Evolutionary conservation across 2,329 filamentous ascomycete genomes (phyloP).

Genomic region (Aspergillus bombycis): DNA sequence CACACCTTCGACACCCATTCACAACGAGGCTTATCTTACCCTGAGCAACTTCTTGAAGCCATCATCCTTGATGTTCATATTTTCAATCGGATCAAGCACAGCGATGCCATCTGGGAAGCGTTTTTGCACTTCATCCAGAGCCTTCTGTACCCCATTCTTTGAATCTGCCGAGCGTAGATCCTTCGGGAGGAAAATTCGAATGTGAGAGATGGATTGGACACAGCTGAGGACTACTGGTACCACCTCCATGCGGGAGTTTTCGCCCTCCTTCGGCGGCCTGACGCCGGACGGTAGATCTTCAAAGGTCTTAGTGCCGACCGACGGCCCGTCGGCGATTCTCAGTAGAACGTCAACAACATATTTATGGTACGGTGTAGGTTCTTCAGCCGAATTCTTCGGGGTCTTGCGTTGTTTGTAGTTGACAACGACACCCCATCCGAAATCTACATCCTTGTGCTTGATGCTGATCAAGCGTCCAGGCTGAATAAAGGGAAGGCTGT

Average conservation of each 20-base stretch:
- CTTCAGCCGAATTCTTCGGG: constrained; percentile 67
- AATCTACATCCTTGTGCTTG: constrained; percentile 78
- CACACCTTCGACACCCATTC: background rate
- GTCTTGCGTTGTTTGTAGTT: constrained; percentile 69
- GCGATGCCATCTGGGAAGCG: constrained; percentile 93
- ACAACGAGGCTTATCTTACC: constrained; percentile 43
- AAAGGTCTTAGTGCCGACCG: constrained; percentile 59
- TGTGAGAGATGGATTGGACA: constrained; percentile 79
- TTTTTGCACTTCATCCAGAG: constrained; percentile 75
- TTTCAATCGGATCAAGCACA: constrained; percentile 87
- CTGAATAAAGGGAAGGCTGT: constrained; percentile 83
- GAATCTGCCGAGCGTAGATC: constrained; percentile 72
- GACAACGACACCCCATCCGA: constrained; percentile 91
- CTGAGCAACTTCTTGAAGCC: constrained; percentile 87
- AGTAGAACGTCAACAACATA: constrained; percentile 84
- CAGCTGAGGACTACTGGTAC: constrained; percentile 86
- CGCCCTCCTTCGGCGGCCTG: constrained; percentile 62
- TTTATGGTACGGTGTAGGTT: constrained; percentile 73
- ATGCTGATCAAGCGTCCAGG: constrained; percentile 86
- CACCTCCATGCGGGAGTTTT: constrained; percentile 74
- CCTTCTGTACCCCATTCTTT: constrained; percentile 68
- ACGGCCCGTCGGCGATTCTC: constrained; percentile 57
- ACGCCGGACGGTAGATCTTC: constrained; percentile 68
- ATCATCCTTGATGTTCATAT: constrained; percentile 93
- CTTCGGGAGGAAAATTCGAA: constrained; percentile 80